Evolutionary conservation across 306 rosid genomes (phyloP).

Genomic region (Hylodesmum podocarpum): DNA sequence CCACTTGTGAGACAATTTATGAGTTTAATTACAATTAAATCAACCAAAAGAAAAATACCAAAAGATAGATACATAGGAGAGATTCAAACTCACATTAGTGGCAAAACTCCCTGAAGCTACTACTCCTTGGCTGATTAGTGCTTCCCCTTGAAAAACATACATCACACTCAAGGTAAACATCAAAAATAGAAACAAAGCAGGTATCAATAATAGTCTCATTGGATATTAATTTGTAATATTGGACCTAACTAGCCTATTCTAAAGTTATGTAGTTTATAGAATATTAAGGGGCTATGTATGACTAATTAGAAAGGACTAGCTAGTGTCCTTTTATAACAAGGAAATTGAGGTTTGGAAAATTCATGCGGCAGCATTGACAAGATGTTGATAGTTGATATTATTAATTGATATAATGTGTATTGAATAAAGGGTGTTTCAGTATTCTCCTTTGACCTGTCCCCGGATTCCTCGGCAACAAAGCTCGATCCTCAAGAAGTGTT

Average conservation of each 20-base stretch:
- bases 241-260: neutral
- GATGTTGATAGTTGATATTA: constrained; percentile 18
- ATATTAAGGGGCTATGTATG: neutral
- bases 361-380: constrained; percentile 38
- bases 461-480: constrained; percentile 56
- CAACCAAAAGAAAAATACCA: neutral
- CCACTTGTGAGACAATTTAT: neutral
- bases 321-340: constrained; percentile 1
- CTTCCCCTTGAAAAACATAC: constrained; percentile 34
- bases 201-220: constrained; percentile 44
- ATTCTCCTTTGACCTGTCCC: constrained; percentile 58
- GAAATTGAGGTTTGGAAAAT: neutral
- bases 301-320: neutral
- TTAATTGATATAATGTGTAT: constrained; percentile 1
- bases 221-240: neutral
- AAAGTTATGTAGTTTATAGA: neutral
- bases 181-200: constrained; percentile 38
- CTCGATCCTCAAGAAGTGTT: constrained; percentile 55
- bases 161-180: constrained; percentile 37
- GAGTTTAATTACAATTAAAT: neutral
- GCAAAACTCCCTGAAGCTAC: constrained; percentile 40
- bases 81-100: constrained; percentile 37
- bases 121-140: constrained; percentile 25
- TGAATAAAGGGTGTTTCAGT: constrained; percentile 24
- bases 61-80: constrained; percentile 12